Evolutionary conservation across 495 filamentous ascomycete species (phyloP), one percentile per base, ranked within the genome.

Genomic region (Chlorociboria aeruginascens): DNA sequence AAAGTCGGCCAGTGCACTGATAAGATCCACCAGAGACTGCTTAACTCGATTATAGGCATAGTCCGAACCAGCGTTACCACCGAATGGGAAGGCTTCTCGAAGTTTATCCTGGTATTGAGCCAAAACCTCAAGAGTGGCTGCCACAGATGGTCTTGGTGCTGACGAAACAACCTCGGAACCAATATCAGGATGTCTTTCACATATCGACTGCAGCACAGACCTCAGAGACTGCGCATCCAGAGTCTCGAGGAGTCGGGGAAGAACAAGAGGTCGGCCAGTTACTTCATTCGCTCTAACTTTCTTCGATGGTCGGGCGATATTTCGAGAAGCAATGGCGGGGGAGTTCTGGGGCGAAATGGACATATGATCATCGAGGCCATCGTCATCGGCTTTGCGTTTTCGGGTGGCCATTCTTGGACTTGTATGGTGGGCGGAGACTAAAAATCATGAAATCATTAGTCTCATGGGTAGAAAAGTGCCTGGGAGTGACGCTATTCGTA

Each of bases 21-120:
- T 74, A 32, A 98, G 78, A 17, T 84, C 79, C 28, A 76, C 67
- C 2, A 98, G 74, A 34, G 82, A 77, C 54, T 89, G 84, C 42
- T 82, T 82, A 29, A 97, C 89, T 59, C 92, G 81, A 63, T 95
- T 93, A 61, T 94, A 97, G 17, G 87, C 80, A 66, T 98, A 98
- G 53, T 97, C 93, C 20, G 87, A 90, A 47, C 77, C 81, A 32
- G 78, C 72, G 40, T 85, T 81, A 55, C 79, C 78, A 55, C 92
- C 92, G 60, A 89, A 81, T 8, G 92, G 92, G 48, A 95, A 85
- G 0, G 93, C 83, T n/a, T 76, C 76, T 47, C 76, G 80, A 38
- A 97, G 70, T 34, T 74, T 73, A 9, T 76, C 70, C 59, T 93
- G 84, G 56, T 98, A 98, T 45, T 82, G 81, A 42, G 74, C 72